Conservation (phyloP, 1,284 basidiomycete species). For the Ganoderma leucocontextum region DNA sequence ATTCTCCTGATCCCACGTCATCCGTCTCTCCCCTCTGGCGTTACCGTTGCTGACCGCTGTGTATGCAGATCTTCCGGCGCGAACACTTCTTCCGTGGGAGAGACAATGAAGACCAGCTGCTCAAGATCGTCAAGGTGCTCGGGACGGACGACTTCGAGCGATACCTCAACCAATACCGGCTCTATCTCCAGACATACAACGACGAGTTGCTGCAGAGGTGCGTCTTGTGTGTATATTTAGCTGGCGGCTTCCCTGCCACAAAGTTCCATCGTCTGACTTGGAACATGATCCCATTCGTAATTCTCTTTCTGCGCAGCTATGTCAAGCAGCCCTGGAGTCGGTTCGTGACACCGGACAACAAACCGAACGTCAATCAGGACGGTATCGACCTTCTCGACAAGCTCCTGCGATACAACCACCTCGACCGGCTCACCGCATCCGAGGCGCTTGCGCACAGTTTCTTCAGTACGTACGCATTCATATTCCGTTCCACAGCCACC, state of each 20-base stretch:
- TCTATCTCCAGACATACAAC: slow-evolving; percentile 78
- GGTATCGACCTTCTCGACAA: slow-evolving; percentile 86
- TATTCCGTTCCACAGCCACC: slow-evolving; percentile 21
- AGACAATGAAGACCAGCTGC: slow-evolving; percentile 90
- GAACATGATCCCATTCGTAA: slow-evolving; percentile 8
- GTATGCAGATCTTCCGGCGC: slow-evolving; percentile 78
- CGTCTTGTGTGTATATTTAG: slow-evolving; percentile 26
- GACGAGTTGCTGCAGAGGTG: slow-evolving; percentile 73
- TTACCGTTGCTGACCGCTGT: neutral
- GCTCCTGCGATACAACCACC: slow-evolving; percentile 86
- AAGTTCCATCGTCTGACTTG: neutral
- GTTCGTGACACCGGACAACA: slow-evolving; percentile 78
- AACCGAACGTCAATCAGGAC: slow-evolving; percentile 76
- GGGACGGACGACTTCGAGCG: slow-evolving; percentile 86
- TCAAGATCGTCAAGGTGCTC: slow-evolving; percentile 88
- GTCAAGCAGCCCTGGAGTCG: slow-evolving; percentile 80
- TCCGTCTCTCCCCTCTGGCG: neutral
- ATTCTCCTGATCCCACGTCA: slow-evolving; percentile 8
- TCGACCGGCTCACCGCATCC: slow-evolving; percentile 82
- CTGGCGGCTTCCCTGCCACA: neutral
- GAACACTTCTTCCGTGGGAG: slow-evolving; percentile 93
- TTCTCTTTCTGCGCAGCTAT: slow-evolving; percentile 54
- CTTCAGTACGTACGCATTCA: slow-evolving; percentile 63
- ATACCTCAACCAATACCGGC: slow-evolving; percentile 77
- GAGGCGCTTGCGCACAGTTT: slow-evolving; percentile 83